A percentile compares a stretch with the other conserved stretches of the same genome.
These are phyloP conservation scores for Coccomyxa sp. DNA, from an alignment of 139 green algal genomes.

Conservation along the genomic window DNA sequence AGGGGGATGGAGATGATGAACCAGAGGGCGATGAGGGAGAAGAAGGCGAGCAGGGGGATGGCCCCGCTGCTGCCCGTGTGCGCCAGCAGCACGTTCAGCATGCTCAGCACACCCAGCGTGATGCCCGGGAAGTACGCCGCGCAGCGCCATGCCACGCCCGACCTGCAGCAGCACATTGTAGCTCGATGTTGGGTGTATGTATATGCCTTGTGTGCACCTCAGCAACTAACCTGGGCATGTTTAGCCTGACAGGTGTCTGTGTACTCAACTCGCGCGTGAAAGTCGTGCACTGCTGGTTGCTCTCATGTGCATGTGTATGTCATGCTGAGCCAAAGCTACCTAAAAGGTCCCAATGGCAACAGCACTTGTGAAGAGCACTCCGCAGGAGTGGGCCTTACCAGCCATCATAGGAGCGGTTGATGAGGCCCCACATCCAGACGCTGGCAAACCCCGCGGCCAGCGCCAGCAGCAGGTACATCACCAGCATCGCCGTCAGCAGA, in stretches of 20 bases:
- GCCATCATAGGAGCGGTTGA: constrained; percentile 70
- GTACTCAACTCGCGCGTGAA: too few relatives aligned
- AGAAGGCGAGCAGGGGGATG: constrained; percentile 84
- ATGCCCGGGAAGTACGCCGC: constrained; percentile 84
- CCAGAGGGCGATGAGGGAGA: constrained; percentile 85
- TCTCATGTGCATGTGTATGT: not conserved
- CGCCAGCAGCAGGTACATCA: constrained; percentile 81
- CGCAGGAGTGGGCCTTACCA: constrained; percentile 46
- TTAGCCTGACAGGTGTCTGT: too few relatives aligned
- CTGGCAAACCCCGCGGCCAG: constrained; percentile 58
- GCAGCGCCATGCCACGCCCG: constrained; percentile 41
- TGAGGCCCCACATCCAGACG: constrained; percentile 79
- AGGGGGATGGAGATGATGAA: constrained; percentile 85
- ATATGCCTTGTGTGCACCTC: too few relatives aligned
- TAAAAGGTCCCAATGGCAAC: too few relatives aligned
- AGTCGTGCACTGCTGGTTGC: not conserved
- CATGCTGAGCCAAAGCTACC: not conserved
- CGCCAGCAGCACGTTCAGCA: constrained; percentile 80
- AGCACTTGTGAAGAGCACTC: too few relatives aligned
- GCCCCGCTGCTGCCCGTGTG: constrained; percentile 75
- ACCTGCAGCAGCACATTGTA: too few relatives aligned
- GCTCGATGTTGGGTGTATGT: too few relatives aligned
- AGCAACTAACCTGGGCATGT: too few relatives aligned
- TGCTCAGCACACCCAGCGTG: constrained; percentile 33
- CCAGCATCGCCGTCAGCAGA: constrained; percentile 79